phyloP scores from a whole-genome alignment of 2,329 filamentous ascomycete species.

The Diaporthe sp. region DNA sequence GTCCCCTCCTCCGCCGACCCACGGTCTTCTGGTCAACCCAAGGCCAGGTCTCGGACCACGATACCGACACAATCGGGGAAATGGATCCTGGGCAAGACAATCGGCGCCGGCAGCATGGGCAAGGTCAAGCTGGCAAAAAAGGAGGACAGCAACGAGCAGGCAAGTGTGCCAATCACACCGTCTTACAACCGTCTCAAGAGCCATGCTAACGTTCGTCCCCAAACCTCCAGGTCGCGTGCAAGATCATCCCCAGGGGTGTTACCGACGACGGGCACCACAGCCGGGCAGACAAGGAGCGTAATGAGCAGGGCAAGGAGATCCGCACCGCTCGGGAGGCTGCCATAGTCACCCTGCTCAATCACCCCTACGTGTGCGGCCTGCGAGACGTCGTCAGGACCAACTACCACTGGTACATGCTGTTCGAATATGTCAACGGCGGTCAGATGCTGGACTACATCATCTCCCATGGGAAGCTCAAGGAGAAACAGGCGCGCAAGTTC shows the following conservation, averaged over 20 bases:
- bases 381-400: constrained; percentile 95
- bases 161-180: constrained; percentile 52
- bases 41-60: constrained; percentile 75
- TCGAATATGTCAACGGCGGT: constrained; percentile 97
- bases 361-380: constrained; percentile 96
- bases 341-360: constrained; percentile 92
- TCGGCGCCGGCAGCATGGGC: constrained; percentile 98
- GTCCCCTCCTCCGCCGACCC: constrained; percentile 60
- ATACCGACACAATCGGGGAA: constrained; percentile 91
- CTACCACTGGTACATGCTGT: constrained; percentile 99
- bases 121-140: constrained; percentile 97
- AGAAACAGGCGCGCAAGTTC: constrained; percentile 98
- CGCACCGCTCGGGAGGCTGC: constrained; percentile 94
- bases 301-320: constrained; percentile 96
- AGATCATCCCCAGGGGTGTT: constrained; percentile 93
- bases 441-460: constrained; percentile 99
- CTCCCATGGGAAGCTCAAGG: constrained; percentile 95
- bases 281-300: constrained; percentile 82
- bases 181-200: constrained; percentile 5
- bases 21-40: constrained; percentile 58
- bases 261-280: constrained; percentile 84
- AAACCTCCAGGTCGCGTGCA: constrained; percentile 82
- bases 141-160: constrained; percentile 90
- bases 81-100: constrained; percentile 96
- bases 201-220: constrained; percentile 25